These are phyloP conservation scores for Kwoniella mangroviensis DNA, from an alignment of 768 basidiomycete species.

Conservation along the genomic window DNA sequence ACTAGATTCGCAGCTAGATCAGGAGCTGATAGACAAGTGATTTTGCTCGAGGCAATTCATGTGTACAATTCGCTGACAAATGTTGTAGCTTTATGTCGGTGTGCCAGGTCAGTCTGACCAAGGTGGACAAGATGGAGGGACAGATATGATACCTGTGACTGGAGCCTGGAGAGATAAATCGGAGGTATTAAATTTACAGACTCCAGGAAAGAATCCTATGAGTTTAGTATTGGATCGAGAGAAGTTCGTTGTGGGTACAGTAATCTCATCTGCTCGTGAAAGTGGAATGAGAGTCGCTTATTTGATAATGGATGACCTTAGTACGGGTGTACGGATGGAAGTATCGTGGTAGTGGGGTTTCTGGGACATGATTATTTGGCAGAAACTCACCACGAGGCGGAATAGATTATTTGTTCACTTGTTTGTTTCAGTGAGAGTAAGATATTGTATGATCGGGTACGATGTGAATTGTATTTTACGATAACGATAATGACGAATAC, in stretches of 20 bases:
- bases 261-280: not conserved
- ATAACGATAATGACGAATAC: not conserved
- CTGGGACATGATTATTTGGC: not conserved
- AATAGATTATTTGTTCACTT: not conserved
- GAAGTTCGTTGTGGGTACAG: conserved; percentile 72
- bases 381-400: not conserved
- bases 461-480: not conserved
- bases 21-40: conserved; percentile 79
- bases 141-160: conserved; percentile 66
- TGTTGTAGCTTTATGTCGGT: conserved; percentile 37
- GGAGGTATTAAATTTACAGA: conserved; percentile 63
- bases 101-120: conserved; percentile 35
- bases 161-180: conserved; percentile 80
- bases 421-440: not conserved
- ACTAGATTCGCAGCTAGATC: conserved; percentile 82
- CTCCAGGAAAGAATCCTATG: conserved; percentile 93
- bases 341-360: conserved; percentile 22
- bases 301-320: not conserved
- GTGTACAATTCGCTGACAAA: conserved; percentile 8
- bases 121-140: conserved; percentile 23
- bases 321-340: conserved; percentile 27
- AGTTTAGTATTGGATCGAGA: conserved; percentile 89
- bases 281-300: no score
- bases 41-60: conserved; percentile 43
- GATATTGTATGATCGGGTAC: not conserved